Conservation (phyloP, 1,139 yeast genomes). For the Candida tetrigidarum region DNA sequence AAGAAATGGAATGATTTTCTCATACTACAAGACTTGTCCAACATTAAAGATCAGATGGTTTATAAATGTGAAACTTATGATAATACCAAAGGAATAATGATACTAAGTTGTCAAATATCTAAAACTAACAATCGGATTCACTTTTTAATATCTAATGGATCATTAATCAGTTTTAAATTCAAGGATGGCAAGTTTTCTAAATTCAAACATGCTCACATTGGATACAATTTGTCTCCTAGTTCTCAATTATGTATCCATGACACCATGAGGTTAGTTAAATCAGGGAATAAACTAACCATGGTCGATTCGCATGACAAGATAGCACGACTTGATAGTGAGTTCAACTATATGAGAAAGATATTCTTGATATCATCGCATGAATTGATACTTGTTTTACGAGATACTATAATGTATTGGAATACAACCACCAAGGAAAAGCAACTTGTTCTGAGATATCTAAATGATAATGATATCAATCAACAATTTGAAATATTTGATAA, state of each 20-base stretch:
- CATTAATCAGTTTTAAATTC: conserved; percentile 8
- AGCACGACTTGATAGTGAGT: background rate
- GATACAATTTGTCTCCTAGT: background rate
- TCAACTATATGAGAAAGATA: background rate
- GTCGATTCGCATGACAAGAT: background rate
- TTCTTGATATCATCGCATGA: conserved; percentile 1
- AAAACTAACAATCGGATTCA: background rate
- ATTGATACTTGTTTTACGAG: background rate
- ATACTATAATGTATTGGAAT: background rate
- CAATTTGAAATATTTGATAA: conserved; percentile 15
- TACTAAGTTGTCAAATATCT: background rate
- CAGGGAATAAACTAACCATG: background rate
- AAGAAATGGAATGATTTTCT: background rate
- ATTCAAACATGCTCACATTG: background rate
- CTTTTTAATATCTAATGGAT: conserved; percentile 6
- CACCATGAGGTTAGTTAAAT: background rate
- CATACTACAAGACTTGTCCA: background rate
- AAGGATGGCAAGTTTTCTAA: conserved; percentile 2
- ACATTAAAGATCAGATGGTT: background rate
- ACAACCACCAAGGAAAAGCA: background rate
- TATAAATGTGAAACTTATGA: conserved; percentile 1
- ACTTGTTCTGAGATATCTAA: conserved; percentile 7
- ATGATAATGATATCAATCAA: conserved; percentile 17
- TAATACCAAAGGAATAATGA: background rate
- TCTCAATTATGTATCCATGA: background rate